Evolutionary conservation across 2,329 filamentous ascomycete species (phyloP), one percentile per base, ranked within the genome.

Genomic region (Westerdykella sp.): DNA sequence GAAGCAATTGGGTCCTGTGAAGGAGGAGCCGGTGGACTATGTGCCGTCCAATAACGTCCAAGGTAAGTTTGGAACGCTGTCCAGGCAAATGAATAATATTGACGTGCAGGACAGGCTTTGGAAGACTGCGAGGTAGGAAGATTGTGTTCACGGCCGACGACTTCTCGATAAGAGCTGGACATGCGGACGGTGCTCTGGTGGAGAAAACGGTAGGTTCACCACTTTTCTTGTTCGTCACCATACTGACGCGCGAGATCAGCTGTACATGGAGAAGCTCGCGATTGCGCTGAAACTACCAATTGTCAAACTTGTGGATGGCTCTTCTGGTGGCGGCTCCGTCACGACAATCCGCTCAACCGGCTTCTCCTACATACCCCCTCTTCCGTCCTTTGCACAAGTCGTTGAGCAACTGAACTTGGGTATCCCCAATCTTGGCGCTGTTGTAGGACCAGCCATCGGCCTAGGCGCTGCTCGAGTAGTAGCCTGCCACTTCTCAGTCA

Each of bases 81-180:
- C 10, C 5, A 15, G 21, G 14, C 25, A 37, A 22, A 9, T 12
- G 15, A 25, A 18, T 9, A 22, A 23, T 34, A 21, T 39, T 57
- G 15, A 55, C 40, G 5, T 13, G 2, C 13, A 32, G 2, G 5
- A 3, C 22, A 56, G 60, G 77, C 0, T 73, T 76, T 42, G 78
- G 79, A 2, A 68, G 65, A 37, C 54, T 83, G 21, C 61, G 70
- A 15, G 76, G 76, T 0, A 65, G 80, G 32, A 72, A 73, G 42
- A 69, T 83, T 3, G 65, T 82, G 0, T 74, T 83, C 39, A 83
- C 80, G 0, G 79, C 79, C 0, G 80, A 84, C 55, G 80, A 84
- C 56, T 83, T 82, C 50, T 77, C 73, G 1, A 75, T 83, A 22
- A 68, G 80, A 5, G 78, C 79, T 22, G 80, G 80, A 1, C 80